phyloP scores from a whole-genome alignment of 225 moss, liverwort and hornwort species.

The Thuidium tamariscinum region DNA sequence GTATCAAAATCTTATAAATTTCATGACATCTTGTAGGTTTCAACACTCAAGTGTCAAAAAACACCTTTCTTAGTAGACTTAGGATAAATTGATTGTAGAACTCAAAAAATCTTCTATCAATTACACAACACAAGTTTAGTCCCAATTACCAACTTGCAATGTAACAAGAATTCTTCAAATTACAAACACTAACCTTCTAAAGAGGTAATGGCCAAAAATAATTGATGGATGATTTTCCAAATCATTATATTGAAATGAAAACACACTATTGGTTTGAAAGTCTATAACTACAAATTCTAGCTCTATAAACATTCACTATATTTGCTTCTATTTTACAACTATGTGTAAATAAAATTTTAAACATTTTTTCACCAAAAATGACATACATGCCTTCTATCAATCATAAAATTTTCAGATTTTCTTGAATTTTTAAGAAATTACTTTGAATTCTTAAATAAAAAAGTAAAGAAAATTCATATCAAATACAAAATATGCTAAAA shows the following conservation, averaged over 20 bases:
- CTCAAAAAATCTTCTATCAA: background rate
- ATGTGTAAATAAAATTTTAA: background rate
- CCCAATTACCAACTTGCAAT: background rate
- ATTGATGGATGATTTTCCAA: background rate
- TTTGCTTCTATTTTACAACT: background rate
- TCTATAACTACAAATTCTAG: background rate
- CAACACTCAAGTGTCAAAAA: background rate
- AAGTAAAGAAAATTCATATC: background rate
- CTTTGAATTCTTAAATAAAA: too few relatives aligned
- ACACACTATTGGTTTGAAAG: background rate
- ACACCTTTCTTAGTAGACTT: background rate
- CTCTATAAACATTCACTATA: background rate
- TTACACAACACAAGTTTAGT: background rate
- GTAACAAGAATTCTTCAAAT: background rate
- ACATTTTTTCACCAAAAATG: background rate
- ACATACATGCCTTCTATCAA: background rate
- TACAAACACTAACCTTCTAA: background rate
- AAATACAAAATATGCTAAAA: background rate
- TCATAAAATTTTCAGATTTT: background rate
- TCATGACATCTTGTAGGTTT: background rate
- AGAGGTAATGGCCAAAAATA: rapidly evolving
- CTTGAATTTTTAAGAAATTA: background rate
- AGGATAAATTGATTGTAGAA: background rate
- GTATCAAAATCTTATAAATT: background rate
- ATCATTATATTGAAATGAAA: background rate